Conservation (phyloP, 139 green algal genomes). For the Micractinium sp. region DNA sequence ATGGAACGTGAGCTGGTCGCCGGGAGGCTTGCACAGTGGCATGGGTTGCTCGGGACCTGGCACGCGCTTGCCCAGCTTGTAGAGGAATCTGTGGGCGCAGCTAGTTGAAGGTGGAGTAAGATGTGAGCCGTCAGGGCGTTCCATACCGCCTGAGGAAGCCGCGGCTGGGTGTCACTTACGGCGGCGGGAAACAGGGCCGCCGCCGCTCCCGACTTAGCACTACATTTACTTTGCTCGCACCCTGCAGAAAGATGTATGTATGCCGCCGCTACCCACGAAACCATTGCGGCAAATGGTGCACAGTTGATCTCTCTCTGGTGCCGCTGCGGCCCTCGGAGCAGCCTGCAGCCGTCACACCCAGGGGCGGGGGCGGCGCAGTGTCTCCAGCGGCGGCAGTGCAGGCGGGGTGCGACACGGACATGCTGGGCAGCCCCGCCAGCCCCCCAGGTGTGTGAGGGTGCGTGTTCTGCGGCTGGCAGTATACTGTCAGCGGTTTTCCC, state of each 20-base stretch:
- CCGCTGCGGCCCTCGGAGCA: conserved; percentile 2
- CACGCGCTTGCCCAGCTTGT: background rate
- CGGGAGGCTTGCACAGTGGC: too few relatives aligned
- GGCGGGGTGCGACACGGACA: background rate
- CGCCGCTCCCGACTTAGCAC: background rate
- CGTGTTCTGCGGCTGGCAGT: background rate
- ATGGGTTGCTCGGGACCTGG: background rate
- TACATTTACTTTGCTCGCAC: background rate
- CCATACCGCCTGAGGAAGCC: background rate
- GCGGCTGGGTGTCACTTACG: background rate
- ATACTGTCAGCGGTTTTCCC: background rate
- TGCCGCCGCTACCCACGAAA: conserved; percentile 6
- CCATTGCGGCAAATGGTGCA: conserved; percentile 17
- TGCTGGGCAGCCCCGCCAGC: background rate
- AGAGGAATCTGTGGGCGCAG: too few relatives aligned
- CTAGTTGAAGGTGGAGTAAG: too few relatives aligned
- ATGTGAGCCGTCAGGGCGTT: too few relatives aligned
- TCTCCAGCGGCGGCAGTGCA: background rate
- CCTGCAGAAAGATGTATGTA: conserved; percentile 4
- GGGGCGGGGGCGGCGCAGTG: background rate
- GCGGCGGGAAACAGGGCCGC: background rate
- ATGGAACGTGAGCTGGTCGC: background rate
- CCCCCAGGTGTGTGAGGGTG: background rate
- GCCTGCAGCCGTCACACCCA: background rate
- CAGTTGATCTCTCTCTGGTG: conserved; percentile 9